Conservation (phyloP, 805 yeast genomes). For the Candida mattraensis region DNA sequence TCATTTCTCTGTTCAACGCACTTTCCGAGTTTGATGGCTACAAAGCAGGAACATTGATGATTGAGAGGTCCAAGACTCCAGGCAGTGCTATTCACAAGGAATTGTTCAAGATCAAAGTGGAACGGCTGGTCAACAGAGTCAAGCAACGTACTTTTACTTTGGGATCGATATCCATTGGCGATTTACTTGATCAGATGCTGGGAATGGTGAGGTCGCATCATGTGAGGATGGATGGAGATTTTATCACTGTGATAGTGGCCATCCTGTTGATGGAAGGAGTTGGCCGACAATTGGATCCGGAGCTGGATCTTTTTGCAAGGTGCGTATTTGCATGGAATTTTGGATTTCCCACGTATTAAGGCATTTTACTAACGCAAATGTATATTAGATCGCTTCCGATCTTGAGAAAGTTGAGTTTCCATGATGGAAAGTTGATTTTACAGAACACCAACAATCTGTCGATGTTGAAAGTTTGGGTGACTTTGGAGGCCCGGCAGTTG, state of each 20-base stretch:
- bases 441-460: constrained; percentile 61
- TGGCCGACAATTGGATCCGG: constrained; percentile 91
- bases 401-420: constrained; percentile 73
- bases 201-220: constrained; percentile 92
- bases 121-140: constrained; percentile 74
- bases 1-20: constrained; percentile 85
- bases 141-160: constrained; percentile 87
- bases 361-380: constrained; percentile 24
- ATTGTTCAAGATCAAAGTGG: constrained; percentile 84
- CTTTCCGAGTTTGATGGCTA: constrained; percentile 92
- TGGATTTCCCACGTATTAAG: constrained; percentile 36
- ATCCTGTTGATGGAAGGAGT: constrained; percentile 90
- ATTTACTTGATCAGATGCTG: constrained; percentile 79
- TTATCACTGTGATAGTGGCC: constrained; percentile 92
- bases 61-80: constrained; percentile 92
- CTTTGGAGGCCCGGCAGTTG: constrained; percentile 84
- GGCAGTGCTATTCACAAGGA: constrained; percentile 85
- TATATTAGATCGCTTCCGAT: constrained; percentile 79
- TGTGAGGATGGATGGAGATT: constrained; percentile 97
- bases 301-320: constrained; percentile 93
- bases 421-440: constrained; percentile 61
- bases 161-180: constrained; percentile 91
- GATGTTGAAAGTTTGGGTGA: constrained; percentile 89
- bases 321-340: constrained; percentile 58
- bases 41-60: constrained; percentile 92